phyloP scores from a whole-genome alignment of 2,329 filamentous ascomycete species.

The Alternaria sp. region DNA sequence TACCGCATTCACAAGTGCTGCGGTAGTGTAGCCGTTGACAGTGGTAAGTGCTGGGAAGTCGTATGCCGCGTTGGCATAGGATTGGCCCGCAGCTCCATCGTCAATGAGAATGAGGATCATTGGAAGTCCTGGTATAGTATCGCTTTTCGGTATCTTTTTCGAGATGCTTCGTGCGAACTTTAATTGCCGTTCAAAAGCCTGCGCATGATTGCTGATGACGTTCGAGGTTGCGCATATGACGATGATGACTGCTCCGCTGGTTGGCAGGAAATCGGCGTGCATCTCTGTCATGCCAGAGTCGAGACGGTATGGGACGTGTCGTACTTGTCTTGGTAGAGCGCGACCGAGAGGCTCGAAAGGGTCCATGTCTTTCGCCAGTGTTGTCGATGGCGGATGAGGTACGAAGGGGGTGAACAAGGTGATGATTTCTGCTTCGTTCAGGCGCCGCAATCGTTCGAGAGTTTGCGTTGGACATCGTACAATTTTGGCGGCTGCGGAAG shows the following conservation, averaged over 20 bases:
- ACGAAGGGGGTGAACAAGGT: slow-evolving; percentile 62
- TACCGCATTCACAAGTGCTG: slow-evolving; percentile 33
- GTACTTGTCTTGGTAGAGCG: slow-evolving; percentile 66
- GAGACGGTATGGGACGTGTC: slow-evolving; percentile 75
- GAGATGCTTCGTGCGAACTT: slow-evolving; percentile 35
- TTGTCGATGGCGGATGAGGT: slow-evolving; percentile 48
- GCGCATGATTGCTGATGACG: slow-evolving; percentile 26
- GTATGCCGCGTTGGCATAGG: slow-evolving; percentile 27
- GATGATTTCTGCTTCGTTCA: slow-evolving; percentile 49
- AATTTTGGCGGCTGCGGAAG: slow-evolving; percentile 25
- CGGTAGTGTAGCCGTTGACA: slow-evolving; percentile 36
- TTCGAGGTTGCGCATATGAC: slow-evolving; percentile 53
- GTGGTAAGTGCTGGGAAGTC: slow-evolving; percentile 39
- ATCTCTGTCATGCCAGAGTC: slow-evolving; percentile 67
- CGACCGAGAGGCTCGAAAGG: slow-evolving; percentile 76
- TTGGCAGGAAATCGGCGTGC: slow-evolving; percentile 67
- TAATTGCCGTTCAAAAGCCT: slow-evolving; percentile 40
- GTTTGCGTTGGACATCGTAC: slow-evolving; percentile 34
- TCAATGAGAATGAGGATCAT: slow-evolving; percentile 36
- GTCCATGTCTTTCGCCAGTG: slow-evolving; percentile 58
- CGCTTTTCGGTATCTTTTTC: slow-evolving; percentile 20
- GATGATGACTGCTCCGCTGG: slow-evolving; percentile 66
- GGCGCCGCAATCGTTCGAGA: slow-evolving; percentile 37
- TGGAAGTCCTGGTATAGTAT: slow-evolving; percentile 26
- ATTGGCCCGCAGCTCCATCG: slow-evolving; percentile 16